Conservation (phyloP, 805 yeast species). For the Candida tallmaniae region DNA sequence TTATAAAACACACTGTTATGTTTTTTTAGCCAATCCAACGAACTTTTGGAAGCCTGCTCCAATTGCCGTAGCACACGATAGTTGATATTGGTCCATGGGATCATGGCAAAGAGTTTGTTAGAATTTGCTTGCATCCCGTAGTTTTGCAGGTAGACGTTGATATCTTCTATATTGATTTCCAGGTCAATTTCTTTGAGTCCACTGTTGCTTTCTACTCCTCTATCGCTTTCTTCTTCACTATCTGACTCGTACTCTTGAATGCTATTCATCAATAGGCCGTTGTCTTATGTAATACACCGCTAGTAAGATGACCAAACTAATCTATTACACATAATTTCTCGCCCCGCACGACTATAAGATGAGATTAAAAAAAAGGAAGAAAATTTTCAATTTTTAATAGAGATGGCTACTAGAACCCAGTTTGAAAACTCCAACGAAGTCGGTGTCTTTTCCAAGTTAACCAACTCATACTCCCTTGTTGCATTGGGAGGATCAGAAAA, state of each 20-base stretch:
- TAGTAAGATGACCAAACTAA: too few species aligned
- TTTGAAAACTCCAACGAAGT: slow-evolving; percentile 53
- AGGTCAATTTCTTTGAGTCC: not conserved
- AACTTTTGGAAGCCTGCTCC: not conserved
- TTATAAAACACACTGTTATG: slow-evolving; percentile 6
- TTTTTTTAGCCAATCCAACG: slow-evolving; percentile 3
- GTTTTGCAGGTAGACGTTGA: slow-evolving; percentile 8
- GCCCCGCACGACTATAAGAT: too few species aligned
- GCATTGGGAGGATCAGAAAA: slow-evolving; percentile 93
- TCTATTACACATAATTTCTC: too few species aligned
- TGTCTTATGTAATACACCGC: too few species aligned
- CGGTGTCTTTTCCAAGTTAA: slow-evolving; percentile 91
- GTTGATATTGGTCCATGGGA: slow-evolving; percentile 11
- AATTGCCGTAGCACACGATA: slow-evolving; percentile 1
- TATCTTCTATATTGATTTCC: not conserved
- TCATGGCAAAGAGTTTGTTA: slow-evolving; percentile 3
- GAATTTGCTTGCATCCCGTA: slow-evolving; percentile 6
- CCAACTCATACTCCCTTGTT: slow-evolving; percentile 93
- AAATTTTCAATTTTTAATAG: too few species aligned
- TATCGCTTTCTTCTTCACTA: slow-evolving; percentile 1
- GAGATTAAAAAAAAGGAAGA: too few species aligned
- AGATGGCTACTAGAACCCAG: slow-evolving; percentile 46
- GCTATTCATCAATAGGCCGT: slow-evolving; percentile 7
- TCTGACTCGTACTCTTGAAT: slow-evolving; percentile 7
- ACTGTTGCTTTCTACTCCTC: not conserved